Evolutionary conservation across 2,329 filamentous ascomycete genomes (phyloP).

Genomic region (Aspergillus unguis): DNA sequence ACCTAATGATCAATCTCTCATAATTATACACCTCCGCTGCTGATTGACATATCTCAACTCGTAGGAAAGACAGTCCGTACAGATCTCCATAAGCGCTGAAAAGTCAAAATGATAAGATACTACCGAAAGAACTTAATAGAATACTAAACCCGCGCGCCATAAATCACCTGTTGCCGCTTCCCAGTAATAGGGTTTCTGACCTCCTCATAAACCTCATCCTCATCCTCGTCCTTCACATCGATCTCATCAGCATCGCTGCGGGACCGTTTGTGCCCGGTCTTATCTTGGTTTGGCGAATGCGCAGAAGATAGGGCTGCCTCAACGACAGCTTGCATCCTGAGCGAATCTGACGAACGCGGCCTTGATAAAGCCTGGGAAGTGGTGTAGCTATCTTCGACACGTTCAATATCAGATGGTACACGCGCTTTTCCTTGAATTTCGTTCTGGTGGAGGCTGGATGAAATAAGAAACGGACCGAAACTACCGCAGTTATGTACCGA

Average conservation of each 20-base stretch:
- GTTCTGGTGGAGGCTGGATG: no score
- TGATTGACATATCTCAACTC: no score
- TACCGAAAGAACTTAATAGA: neutral
- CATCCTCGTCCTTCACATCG: neutral
- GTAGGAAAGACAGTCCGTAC: neutral
- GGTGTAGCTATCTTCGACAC: no score
- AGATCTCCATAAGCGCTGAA: neutral
- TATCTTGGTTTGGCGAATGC: neutral
- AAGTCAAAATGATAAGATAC: neutral
- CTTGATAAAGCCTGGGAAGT: neutral
- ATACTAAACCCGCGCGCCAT: conserved; percentile 9
- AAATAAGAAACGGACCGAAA: no score
- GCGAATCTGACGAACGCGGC: neutral
- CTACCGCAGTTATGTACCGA: no score
- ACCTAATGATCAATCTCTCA: no score
- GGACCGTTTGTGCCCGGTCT: neutral
- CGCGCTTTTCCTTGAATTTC: no score
- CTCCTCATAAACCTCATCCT: conserved; percentile 24
- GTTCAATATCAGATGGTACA: no score
- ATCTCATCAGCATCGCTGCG: neutral
- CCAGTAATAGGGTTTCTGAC: conserved; percentile 19
- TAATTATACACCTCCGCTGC: no score
- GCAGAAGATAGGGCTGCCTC: neutral
- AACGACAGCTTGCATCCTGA: neutral
- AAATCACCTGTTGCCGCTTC: conserved; percentile 14